phyloP scores from a whole-genome alignment of 2,329 filamentous ascomycete species.

The Rhynchosporium agropyri region DNA sequence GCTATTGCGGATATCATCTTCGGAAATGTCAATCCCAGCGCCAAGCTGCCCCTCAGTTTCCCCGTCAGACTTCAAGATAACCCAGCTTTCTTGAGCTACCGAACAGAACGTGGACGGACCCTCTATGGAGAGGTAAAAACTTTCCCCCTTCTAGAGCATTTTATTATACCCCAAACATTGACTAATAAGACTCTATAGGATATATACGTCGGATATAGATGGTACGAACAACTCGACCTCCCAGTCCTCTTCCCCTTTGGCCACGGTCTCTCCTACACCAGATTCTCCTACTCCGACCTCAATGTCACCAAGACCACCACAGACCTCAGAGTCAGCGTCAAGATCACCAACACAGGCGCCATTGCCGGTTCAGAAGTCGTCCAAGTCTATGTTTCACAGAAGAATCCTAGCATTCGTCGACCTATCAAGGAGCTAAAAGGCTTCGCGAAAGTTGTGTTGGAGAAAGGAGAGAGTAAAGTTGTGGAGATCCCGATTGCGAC shows the following conservation, averaged over 20 bases:
- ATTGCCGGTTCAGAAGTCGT: constrained; percentile 57
- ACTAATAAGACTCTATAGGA: constrained; percentile 46
- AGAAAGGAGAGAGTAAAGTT: constrained; percentile 59
- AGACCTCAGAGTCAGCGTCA: constrained; percentile 50
- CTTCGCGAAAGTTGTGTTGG: constrained; percentile 65
- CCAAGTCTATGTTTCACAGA: constrained; percentile 58
- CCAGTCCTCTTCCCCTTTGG: constrained; percentile 76
- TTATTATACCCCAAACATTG: neutral
- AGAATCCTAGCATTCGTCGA: constrained; percentile 56
- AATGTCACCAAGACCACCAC: constrained; percentile 49
- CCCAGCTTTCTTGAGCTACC: constrained; percentile 75
- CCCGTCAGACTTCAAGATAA: constrained; percentile 69
- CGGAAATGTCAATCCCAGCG: constrained; percentile 72
- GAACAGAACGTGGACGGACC: constrained; percentile 68
- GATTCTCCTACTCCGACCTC: constrained; percentile 60
- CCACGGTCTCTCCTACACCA: constrained; percentile 77
- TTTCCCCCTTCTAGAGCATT: neutral
- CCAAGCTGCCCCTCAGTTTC: constrained; percentile 75
- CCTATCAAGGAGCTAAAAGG: constrained; percentile 66
- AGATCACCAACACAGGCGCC: constrained; percentile 66
- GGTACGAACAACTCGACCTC: constrained; percentile 72
- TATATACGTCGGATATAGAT: constrained; percentile 79
- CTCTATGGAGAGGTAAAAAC: constrained; percentile 66
- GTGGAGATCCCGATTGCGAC: constrained; percentile 60
- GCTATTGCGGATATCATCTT: constrained; percentile 78